Base-by-base conservation (phyloP, 2,329 filamentous ascomycete species). In the Sordariomycetes sp. region DNA sequence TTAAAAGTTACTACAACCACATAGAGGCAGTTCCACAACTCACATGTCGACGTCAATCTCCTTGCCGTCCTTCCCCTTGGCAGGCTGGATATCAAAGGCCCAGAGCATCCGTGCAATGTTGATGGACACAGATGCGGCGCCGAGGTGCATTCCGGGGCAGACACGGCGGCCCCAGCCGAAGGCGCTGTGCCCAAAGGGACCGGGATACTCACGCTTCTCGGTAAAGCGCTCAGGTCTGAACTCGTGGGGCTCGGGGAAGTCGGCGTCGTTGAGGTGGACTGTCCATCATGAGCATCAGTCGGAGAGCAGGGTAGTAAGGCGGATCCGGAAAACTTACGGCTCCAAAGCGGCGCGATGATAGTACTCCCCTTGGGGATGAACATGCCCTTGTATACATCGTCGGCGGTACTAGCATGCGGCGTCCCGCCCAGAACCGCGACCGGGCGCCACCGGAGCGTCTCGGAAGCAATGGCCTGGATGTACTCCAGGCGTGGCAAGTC, bases 61-160 rank as follows among this genome's bases (percentile, higher is more conserved):
- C 10, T 61, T 59, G 0, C 66, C 69, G 12, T 65, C 64, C 12
- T 63, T 62, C 6, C 69, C 61, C 55, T 65, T 66, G 1, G 62
- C 68, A 0, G 67, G 65, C 0, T 59, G 60, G 6, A 76, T 64
- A 0, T 76, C 63, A 56, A 81, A 82, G 0, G 71, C 79, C 80
- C 80, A 84, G 0, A 84, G 63, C 0, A 78, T 66, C 2, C 74
- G 71, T 0, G 76, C 70, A 22, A 79, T 72, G 51, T 70, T 73
- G 1, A 77, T 65, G 10, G 71, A 69, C 0, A 82, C 68, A 0
- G 73, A 79, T 0, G 76, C 72, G 50, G 77, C 73, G 0, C 76
- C 77, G 1, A 82, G 70, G 55, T 82, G 77, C 61, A 78, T 67
- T 0, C 72, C 72, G 0, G 72, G 70, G 13, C 72, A 74, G 10